phyloP scores from a whole-genome alignment of 768 basidiomycete species.

The Kwoniella dendrophila region DNA sequence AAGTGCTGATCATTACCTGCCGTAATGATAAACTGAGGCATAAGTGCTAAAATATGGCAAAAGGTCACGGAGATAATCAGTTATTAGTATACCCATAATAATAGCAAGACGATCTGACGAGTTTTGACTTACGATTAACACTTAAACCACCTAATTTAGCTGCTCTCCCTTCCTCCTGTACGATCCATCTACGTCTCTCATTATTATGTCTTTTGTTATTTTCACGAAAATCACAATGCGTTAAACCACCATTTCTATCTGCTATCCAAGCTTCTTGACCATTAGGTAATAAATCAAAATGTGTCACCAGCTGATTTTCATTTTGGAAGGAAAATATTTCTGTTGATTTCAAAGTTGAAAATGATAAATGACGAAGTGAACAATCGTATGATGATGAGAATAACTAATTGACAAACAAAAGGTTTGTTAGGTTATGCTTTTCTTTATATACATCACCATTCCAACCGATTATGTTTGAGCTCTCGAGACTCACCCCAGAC shows the following conservation, averaged over 20 bases:
- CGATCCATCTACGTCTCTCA: slow-evolving; percentile 41
- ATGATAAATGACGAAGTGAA: slow-evolving; percentile 56
- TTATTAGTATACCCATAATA: background rate
- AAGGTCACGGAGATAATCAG: slow-evolving; percentile 17
- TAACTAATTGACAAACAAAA: slow-evolving; percentile 37
- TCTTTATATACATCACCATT: too few species aligned
- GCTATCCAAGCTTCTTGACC: slow-evolving; percentile 54
- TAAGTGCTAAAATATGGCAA: slow-evolving; percentile 46
- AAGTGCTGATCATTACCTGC: slow-evolving; percentile 55
- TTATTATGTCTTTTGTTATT: slow-evolving; percentile 28
- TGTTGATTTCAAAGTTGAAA: slow-evolving; percentile 51
- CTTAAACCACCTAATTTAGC: slow-evolving; percentile 56
- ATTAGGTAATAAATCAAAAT: slow-evolving; percentile 56
- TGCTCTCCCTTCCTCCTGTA: slow-evolving; percentile 45
- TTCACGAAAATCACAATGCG: slow-evolving; percentile 52
- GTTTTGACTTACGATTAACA: slow-evolving; percentile 47
- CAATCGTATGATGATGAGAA: slow-evolving; percentile 58
- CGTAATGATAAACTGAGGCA: slow-evolving; percentile 51
- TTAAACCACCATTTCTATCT: slow-evolving; percentile 54
- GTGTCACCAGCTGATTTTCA: slow-evolving; percentile 56
- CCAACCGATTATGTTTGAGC: too few species aligned
- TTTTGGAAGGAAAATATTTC: slow-evolving; percentile 55
- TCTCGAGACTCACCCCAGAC: slow-evolving; percentile 46
- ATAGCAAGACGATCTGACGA: slow-evolving; percentile 24
- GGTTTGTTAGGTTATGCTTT: too few species aligned